Base-by-base conservation (phyloP, 164 flowering plant species). In the Tinospora cordifolia region DNA sequence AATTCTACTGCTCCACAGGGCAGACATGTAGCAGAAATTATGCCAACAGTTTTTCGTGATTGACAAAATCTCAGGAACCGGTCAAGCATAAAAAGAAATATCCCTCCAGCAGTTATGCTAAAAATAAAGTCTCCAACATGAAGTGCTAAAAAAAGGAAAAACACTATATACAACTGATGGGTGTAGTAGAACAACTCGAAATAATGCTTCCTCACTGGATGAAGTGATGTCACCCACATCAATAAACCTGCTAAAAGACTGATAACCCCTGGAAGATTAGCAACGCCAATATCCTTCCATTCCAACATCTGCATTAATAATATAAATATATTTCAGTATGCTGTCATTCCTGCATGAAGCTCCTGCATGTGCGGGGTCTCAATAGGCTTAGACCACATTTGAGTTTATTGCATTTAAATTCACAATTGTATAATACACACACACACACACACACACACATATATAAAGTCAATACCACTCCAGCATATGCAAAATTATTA, bases 151-250 rank as follows among this genome's bases (percentile, higher is more conserved):
- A 86, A 87, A 72, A 93, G 75, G 4, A 91, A 81, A 74, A 91
- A 93, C 58, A 90, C 83, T 24, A 87, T 68, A 67, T 93, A 93
- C 17, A 93, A 85, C 71, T 93, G 97, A 80, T 93, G 98, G 4
- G 97, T 91, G 83, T 91, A 93, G 82, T 86, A 93, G 83, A 93
- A 93, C 65, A 91, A 58, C 84, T 93, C 97, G 58, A 93, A 93
- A 41, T 81, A 80, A 21, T 72, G 47, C 80, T 78, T 90, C 81
- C 97, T 84, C 69, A 90, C 82, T 38, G 81, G 84, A 74, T 81
- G 81, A 41, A 91, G 85, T 67, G 97, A 87, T 63, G 96, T 93
- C 73, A 87, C 79, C 98, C 98, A 93, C 96, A 93, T 91, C 24
- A 91, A 57, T n/a, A 93, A 58, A 41, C 98, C 98, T 74, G 92